These are phyloP conservation scores for Knoxdaviesia capensis DNA, from an alignment of 2,329 filamentous ascomycete species.

Conservation along the genomic window DNA sequence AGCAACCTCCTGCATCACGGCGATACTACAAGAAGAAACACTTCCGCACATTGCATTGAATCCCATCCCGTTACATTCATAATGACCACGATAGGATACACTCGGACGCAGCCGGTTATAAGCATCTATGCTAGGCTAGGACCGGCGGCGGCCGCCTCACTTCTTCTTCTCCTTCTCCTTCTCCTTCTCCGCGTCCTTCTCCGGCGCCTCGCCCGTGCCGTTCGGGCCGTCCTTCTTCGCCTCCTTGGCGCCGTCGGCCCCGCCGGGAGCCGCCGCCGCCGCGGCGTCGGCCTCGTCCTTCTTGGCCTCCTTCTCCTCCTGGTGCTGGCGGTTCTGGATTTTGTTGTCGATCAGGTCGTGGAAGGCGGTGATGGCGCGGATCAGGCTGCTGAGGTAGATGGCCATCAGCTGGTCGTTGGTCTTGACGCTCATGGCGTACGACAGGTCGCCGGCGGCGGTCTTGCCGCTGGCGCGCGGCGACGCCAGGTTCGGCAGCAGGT, in stretches of 20 bases:
- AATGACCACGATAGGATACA: too few species aligned
- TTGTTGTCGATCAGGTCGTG: constrained; percentile 99
- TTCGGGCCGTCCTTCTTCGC: constrained; percentile 23
- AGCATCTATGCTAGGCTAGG: too few species aligned
- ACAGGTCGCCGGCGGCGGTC: constrained; percentile 52
- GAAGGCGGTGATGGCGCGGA: constrained; percentile 95
- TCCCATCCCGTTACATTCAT: too few species aligned
- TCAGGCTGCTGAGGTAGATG: constrained; percentile 92
- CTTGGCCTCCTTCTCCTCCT: constrained; percentile 85
- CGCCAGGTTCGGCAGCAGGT: constrained; percentile 86
- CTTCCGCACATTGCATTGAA: too few species aligned
- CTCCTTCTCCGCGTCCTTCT: constrained; percentile 29
- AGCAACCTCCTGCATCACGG: too few species aligned
- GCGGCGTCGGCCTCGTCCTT: constrained; percentile 47
- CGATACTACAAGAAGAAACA: too few species aligned
- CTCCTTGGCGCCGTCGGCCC: constrained; percentile 18
- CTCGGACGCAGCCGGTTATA: too few species aligned
- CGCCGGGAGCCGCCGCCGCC: constrained; percentile 21
- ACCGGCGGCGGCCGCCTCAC: too few species aligned
- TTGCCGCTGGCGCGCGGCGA: constrained; percentile 54
- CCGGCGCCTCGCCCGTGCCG: constrained; percentile 30
- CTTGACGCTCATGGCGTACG: constrained; percentile 96
- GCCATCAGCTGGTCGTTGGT: constrained; percentile 98
- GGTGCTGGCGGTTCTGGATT: constrained; percentile 94
- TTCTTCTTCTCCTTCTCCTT: constrained; percentile 25